Evolutionary conservation across 345 rosid genomes (phyloP).

Genomic region (Citrus unshiu): DNA sequence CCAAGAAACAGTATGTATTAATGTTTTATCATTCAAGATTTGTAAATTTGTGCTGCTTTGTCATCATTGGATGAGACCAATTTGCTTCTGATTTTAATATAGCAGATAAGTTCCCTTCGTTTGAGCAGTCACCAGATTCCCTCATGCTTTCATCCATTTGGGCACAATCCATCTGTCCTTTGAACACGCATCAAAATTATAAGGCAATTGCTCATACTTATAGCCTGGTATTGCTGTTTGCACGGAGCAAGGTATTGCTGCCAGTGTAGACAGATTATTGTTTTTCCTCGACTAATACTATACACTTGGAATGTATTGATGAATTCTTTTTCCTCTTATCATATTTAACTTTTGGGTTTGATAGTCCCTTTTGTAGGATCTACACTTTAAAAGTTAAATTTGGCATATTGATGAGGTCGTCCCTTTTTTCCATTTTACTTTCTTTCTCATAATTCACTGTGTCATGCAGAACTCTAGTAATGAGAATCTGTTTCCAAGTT

Average conservation of each 20-base stretch:
- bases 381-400: too few species aligned
- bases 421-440: not conserved
- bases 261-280: too few species aligned
- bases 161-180: conserved; percentile 69
- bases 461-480: conserved; percentile 46
- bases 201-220: too few species aligned
- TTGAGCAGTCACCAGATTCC: conserved; percentile 69
- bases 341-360: too few species aligned
- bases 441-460: conserved; percentile 3
- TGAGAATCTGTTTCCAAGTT: conserved; percentile 58
- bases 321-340: too few species aligned
- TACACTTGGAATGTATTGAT: too few species aligned
- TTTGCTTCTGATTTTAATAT: not conserved
- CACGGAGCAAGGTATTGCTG: too few species aligned
- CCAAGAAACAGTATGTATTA: conserved; percentile 31
- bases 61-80: conserved; percentile 1
- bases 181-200: too few species aligned
- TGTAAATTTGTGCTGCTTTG: not conserved
- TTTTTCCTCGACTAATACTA: too few species aligned
- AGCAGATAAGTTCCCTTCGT: conserved; percentile 48
- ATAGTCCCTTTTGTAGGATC: too few species aligned
- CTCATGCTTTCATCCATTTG: conserved; percentile 65
- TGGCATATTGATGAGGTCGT: too few species aligned
- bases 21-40: not conserved
- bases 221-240: too few species aligned